Conservation (phyloP, 331 rosid species). For the Acacia concinna region DNA sequence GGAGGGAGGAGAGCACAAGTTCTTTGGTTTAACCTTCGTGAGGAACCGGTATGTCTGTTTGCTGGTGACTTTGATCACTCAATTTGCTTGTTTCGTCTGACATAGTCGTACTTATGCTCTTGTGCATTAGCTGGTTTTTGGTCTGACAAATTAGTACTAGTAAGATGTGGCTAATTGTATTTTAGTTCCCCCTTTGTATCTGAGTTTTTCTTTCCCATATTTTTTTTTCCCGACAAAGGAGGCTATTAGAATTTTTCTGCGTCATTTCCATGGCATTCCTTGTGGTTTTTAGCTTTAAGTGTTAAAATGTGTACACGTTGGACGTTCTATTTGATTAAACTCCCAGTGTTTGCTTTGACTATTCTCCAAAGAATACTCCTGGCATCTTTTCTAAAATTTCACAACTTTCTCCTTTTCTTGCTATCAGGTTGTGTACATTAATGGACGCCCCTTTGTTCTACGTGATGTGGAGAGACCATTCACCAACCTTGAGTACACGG, state of each 20-base stretch:
- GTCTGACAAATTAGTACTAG: neutral
- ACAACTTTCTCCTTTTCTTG: conserved; percentile 14
- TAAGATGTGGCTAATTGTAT: neutral
- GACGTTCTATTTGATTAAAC: neutral
- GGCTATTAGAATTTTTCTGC: neutral
- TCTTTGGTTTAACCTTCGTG: conserved; percentile 92
- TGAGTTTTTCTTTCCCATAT: neutral
- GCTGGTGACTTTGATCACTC: neutral
- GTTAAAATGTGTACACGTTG: neutral
- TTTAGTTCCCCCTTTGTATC: neutral
- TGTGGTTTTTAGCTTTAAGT: neutral
- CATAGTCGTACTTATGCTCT: neutral
- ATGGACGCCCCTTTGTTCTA: conserved; percentile 83
- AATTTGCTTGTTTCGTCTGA: neutral
- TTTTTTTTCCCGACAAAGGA: neutral
- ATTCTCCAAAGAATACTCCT: neutral
- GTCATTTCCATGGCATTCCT: neutral
- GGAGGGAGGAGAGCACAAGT: conserved; percentile 48
- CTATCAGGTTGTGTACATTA: conserved; percentile 73
- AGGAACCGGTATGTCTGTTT: conserved; percentile 66
- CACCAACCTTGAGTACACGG: conserved; percentile 85
- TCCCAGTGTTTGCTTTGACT: neutral
- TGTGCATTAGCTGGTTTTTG: neutral
- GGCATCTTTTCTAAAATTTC: neutral
- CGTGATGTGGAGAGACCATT: conserved; percentile 80